phyloP scores from a whole-genome alignment of 2,329 filamentous ascomycete genomes.

The Rhinocladiella similis region DNA sequence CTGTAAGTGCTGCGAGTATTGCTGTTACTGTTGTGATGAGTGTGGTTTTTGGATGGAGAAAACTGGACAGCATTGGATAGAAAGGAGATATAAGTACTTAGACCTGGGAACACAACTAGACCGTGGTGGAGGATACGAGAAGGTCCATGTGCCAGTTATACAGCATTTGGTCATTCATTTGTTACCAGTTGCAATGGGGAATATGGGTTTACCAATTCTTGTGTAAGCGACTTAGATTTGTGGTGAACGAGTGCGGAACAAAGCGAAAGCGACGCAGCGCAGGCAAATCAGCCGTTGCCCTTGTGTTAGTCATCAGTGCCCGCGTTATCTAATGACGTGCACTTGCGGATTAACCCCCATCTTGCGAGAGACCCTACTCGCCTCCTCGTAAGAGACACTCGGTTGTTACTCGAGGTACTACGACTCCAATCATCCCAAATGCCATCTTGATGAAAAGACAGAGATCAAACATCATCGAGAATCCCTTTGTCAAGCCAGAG shows the following conservation, averaged over 20 bases:
- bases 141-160: conserved; percentile 12
- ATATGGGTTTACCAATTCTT: conserved; percentile 19
- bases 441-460: conserved; percentile 13
- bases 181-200: conserved; percentile 1
- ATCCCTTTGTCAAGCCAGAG: conserved; percentile 10
- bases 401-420: background rate
- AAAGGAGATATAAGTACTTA: conserved; percentile 25
- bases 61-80: conserved; percentile 22
- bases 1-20: conserved; percentile 20
- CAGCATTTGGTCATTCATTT: conserved; percentile 11
- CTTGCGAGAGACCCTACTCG: background rate
- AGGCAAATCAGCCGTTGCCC: background rate
- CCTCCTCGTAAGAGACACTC: background rate
- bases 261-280: background rate
- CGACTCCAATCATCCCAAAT: background rate
- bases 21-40: conserved; percentile 24
- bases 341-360: background rate
- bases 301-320: background rate
- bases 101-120: conserved; percentile 21
- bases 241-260: background rate
- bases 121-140: conserved; percentile 22
- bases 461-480: conserved; percentile 5
- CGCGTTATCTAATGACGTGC: background rate
- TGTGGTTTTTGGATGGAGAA: conserved; percentile 22
- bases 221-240: conserved; percentile 18